Evolutionary conservation across 345 rosid species (phyloP).

Genomic region (Bruguiera sexangula): DNA sequence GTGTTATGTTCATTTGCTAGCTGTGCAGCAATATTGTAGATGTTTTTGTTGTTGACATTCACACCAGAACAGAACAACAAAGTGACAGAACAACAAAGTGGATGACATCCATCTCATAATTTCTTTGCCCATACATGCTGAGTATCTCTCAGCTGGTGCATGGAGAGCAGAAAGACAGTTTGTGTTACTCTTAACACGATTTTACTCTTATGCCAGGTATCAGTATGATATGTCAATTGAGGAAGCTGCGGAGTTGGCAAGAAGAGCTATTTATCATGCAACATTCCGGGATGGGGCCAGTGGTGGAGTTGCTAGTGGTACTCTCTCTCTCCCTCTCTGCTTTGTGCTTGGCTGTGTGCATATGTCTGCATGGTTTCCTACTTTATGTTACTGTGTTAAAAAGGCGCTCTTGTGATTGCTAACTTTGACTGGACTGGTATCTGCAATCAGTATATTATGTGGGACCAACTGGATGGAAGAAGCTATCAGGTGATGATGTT

Average conservation of each 20-base stretch:
- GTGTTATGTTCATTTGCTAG: too few relatives aligned
- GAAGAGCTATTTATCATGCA: slow-evolving; percentile 96
- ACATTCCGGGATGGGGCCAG: slow-evolving; percentile 99
- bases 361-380: neutral
- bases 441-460: slow-evolving; percentile 74
- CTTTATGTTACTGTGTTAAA: neutral
- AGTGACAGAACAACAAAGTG: too few relatives aligned
- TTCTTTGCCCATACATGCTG: neutral
- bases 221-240: slow-evolving; percentile 75
- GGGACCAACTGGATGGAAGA: slow-evolving; percentile 94
- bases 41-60: too few relatives aligned
- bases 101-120: neutral
- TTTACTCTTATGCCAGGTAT: slow-evolving; percentile 42
- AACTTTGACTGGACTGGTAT: neutral
- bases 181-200: neutral
- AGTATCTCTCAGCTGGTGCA: neutral
- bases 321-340: slow-evolving; percentile 8
- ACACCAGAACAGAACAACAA: too few relatives aligned
- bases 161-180: neutral
- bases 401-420: neutral
- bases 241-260: slow-evolving; percentile 92
- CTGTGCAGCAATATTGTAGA: too few relatives aligned
- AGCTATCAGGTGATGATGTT: slow-evolving; percentile 94
- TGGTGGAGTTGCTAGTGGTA: slow-evolving; percentile 99
- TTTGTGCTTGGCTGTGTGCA: neutral